Base-by-base conservation (phyloP, 2,329 filamentous ascomycete species). In the Cercospora sp. region DNA sequence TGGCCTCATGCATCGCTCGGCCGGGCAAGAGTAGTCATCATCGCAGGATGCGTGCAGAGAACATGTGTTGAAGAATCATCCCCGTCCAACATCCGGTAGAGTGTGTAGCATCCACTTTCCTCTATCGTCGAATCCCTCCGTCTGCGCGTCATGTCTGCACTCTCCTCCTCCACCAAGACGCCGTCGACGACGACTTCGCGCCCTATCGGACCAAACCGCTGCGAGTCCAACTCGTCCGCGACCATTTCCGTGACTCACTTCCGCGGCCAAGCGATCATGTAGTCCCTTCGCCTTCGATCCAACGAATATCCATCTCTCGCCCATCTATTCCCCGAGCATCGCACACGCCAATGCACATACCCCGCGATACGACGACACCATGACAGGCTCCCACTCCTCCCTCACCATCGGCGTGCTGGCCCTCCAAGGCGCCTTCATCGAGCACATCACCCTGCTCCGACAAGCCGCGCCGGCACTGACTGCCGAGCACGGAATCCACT, bases 371-470 rank as follows among this genome's bases (percentile, higher is more conserved):
- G 16, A 42, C 36, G 13, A 9, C 53, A 68, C 59, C n/a, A 68
- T 63, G 63, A 60, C 64, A 60, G 59, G 51, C 66, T 59, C 48
- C 26, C 62, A 31, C 26, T 23, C 23, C 13, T 48, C 69, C 31
- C 79, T 88, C 65, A 87, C 85, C 16, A 82, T 90, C 58, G 88
- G 88, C 71, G 88, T 90, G 36, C 83, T 90, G 42, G 89, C 95
- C 73, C 87, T 99, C 18, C 95, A 99, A 81, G 95, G 95, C 74
- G 94, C 94, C 67, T 97, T 98, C 80, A 86, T 89, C 75, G 94
- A 99, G 79, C 94, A 99, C 82, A 79, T 97, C 66, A 85, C 88
- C 72, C 87, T 97, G 42, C 85, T 98, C 42, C 86, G 86, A 72
- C 85, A 87, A 70, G 93, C 94, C 5, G 53, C 64, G 10, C 63